Base-by-base conservation (phyloP, 805 yeast genomes). In the Sungouiozyma intestinalis region DNA sequence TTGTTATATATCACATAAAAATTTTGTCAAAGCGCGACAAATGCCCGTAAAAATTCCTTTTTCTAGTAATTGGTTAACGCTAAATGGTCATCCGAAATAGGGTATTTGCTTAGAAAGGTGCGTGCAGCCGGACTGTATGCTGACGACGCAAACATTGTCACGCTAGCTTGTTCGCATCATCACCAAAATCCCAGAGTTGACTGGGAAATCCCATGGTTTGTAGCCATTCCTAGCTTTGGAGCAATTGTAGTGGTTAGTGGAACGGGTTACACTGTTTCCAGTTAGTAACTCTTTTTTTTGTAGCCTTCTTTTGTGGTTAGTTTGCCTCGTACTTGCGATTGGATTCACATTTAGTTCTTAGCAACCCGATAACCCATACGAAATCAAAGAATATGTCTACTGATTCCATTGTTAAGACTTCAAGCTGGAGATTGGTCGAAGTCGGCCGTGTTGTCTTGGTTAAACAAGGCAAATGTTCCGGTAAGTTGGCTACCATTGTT, bases 371-470 rank as follows among this genome's bases (percentile, higher is more conserved):
- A 24, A 24, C 29, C 29, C 6, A 24, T 24, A 24, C 29, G 29
- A 24, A 24, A 24, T 11, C 29, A 24, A 24, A 24, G 29, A 63
- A 62, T 63, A 76, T 78, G 84, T 77, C 85, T 59, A 63, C 76
- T 55, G 73, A 72, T 63, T 68, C 85, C 67, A 72, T 82, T 68
- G 90, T 90, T 72, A 83, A 85, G 77, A 85, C 95, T 70, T 77
- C 94, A 70, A 85, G 85, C 88, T 90, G 97, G 97, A 85, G 96
- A 85, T 79, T 79, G 67, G 98, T 90, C 71, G 96, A 90, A 79
- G 84, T 87, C 67, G 98, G 98, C 72, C 95, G 98, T 77, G 84
- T 90, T 69, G 95, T 88, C 71, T 82, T 90, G 68, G 69, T 90
- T 68, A 77, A 79, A 81, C 76, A 81, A 72, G 84, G 85, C 65